Base-by-base conservation (phyloP, 2,329 filamentous ascomycete species). In the Parasarocladium wereldwijsianum region DNA sequence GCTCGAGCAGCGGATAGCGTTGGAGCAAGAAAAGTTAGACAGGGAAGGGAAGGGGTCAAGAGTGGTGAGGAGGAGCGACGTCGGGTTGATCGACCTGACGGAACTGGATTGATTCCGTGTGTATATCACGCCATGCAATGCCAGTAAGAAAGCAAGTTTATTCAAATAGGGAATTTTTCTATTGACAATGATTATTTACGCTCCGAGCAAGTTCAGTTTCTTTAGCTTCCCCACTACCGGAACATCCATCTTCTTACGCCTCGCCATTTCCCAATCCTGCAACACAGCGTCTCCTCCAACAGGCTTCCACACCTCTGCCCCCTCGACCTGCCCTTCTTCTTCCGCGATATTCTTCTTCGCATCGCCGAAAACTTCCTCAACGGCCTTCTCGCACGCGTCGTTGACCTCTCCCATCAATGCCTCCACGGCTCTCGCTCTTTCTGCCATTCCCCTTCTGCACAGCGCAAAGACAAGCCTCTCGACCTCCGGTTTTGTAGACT, bases 371-470 rank as follows among this genome's bases (percentile, higher is more conserved):
- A 93, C 78, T 42, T 92, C 79, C 8, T 54, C 60, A 11, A 85
- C 62, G 24, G 78, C 77, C 6, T 57, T 61, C 38, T 55, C 55
- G 49, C 83, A 93, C 37, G 72, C 66, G 25, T 70, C 73, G 8
- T 83, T 57, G 1, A 96, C 76, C 38, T 90, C 83, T 5, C 57
- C 64, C 57, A 87, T 72, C 16, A 82, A 66, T 7, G 59, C 65
- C 51, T 90, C 79, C 3, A 93, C 70, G 6, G 83, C 79, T 10
- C 73, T 64, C 4, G 85, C 90, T 29, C 85, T 67, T 59, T 96
- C 90, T 25, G 81, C 66, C 90, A 96, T 96, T 13, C 70, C 71
- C 19, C 90, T 62, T 33, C 85, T 67, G 37, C 85, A 62, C 34
- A 96, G 58, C 0, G 79, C 85, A 39, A 80, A 74, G 0, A 93